Conservation (phyloP, 257 asterid species). For the Coffea canephora region DNA sequence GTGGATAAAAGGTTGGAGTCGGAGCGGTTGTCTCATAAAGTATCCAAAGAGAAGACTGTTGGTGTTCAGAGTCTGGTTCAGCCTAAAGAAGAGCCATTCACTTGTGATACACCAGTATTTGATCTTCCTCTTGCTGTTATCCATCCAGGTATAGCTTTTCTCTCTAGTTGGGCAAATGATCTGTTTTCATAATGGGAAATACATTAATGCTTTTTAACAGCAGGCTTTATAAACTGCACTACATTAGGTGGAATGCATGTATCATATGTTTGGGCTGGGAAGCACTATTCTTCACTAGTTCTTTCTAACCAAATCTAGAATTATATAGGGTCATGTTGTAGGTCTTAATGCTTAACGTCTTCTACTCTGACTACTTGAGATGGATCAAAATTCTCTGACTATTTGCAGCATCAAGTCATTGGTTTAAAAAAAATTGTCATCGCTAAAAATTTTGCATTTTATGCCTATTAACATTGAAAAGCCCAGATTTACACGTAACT, state of each 20-base stretch:
- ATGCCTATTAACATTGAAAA: not conserved
- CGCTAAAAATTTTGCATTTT: not conserved
- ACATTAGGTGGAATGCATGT: not conserved
- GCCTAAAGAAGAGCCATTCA: slow-evolving; percentile 61
- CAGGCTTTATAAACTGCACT: not conserved
- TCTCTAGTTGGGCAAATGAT: not conserved
- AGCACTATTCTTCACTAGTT: not conserved
- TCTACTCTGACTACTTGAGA: not conserved
- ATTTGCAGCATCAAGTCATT: not conserved
- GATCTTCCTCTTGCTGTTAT: slow-evolving; percentile 40
- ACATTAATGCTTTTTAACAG: not conserved
- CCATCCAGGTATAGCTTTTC: slow-evolving; percentile 49
- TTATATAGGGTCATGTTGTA: not conserved
- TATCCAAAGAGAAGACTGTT: slow-evolving; percentile 25
- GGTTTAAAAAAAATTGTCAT: no score
- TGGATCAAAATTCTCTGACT: not conserved
- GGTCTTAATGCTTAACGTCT: not conserved
- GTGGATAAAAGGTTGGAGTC: slow-evolving; percentile 34
- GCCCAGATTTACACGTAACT: not conserved
- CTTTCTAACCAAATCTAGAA: not conserved
- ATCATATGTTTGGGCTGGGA: not conserved
- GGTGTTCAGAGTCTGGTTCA: slow-evolving; percentile 31
- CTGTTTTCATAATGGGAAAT: not conserved
- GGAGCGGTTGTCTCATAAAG: slow-evolving; percentile 28
- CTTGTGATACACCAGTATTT: slow-evolving; percentile 41